Evolutionary conservation across 768 basidiomycete species (phyloP).

Genomic region (Psilocybe sp.): DNA sequence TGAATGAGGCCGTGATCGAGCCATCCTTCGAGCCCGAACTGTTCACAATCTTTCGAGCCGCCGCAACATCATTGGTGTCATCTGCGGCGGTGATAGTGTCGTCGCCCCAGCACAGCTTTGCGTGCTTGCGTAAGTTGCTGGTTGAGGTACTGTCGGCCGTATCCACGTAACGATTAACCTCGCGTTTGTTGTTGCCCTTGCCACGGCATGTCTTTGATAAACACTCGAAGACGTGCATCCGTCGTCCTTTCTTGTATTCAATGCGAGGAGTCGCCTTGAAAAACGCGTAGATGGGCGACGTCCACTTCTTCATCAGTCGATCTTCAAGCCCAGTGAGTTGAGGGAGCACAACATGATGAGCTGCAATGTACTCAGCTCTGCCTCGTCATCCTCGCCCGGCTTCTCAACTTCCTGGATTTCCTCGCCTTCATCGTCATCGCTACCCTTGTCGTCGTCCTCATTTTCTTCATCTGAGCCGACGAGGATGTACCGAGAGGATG

Average conservation of each 20-base stretch:
- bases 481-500: too few relatives aligned
- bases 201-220: slow-evolving; percentile 4
- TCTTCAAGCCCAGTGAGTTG: neutral
- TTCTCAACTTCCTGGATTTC: neutral
- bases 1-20: too few relatives aligned
- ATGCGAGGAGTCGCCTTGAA: slow-evolving; percentile 9
- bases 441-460: too few relatives aligned
- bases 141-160: too few relatives aligned
- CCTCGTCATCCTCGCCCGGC: neutral
- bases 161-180: slow-evolving; percentile 12
- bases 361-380: neutral
- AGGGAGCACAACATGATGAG: neutral
- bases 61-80: too few relatives aligned
- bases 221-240: slow-evolving; percentile 10
- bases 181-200: neutral
- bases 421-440: neutral
- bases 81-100: too few relatives aligned
- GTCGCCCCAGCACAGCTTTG: too few relatives aligned
- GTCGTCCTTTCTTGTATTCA: slow-evolving; percentile 7
- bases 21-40: too few relatives aligned
- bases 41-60: too few relatives aligned
- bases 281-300: slow-evolving; percentile 13
- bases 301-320: slow-evolving; percentile 8
- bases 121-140: too few relatives aligned
- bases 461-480: too few relatives aligned